Conservation (phyloP, 441 rosid species). For the Croton setiger region DNA sequence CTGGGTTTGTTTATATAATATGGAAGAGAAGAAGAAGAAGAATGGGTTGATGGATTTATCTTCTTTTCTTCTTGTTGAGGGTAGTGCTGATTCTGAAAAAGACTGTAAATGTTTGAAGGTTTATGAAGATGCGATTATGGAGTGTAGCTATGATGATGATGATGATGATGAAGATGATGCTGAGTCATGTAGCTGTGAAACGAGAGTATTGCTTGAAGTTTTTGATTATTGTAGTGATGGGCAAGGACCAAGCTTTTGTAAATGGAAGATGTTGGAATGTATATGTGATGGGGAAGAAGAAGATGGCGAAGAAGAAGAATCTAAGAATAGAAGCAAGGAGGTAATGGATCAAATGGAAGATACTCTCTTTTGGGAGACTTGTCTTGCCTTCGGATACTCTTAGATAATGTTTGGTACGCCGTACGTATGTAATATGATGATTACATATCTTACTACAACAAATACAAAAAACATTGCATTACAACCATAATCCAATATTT, state of each 20-base stretch:
- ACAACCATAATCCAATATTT: no score
- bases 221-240: not conserved
- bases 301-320: conserved; percentile 28
- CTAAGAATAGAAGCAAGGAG: conserved; percentile 25
- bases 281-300: conserved; percentile 13
- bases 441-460: no score
- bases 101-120: conserved; percentile 11
- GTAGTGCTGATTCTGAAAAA: conserved; percentile 53
- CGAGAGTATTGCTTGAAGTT: conserved; percentile 5
- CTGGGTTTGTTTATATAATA: no score
- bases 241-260: conserved; percentile 10
- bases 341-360: conserved; percentile 53
- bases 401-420: no score
- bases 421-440: no score
- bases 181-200: conserved; percentile 47
- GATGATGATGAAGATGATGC: conserved; percentile 41
- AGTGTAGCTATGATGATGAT: not conserved
- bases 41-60: conserved; percentile 33
- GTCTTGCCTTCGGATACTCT: conserved; percentile 55
- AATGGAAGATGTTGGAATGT: conserved; percentile 16
- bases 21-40: conserved; percentile 17
- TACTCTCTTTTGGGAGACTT: conserved; percentile 59
- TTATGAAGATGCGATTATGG: conserved; percentile 6
- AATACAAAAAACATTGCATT: no score
- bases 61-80: conserved; percentile 43